These are phyloP conservation scores for Magnaporthiopsis poae DNA, from an alignment of 2,329 filamentous ascomycete species.

Conservation along the genomic window DNA sequence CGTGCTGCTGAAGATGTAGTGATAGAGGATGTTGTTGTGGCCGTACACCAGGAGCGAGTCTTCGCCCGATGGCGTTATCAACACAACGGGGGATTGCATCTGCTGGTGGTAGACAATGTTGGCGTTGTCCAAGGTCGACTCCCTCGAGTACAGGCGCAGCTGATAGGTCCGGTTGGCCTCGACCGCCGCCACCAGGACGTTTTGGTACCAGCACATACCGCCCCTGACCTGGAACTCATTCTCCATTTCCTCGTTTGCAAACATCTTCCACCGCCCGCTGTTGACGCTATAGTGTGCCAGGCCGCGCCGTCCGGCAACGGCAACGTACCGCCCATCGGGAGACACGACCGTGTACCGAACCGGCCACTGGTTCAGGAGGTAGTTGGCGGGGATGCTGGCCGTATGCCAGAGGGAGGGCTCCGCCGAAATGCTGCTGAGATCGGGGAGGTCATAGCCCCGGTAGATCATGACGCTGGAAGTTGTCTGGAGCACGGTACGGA, in stretches of 20 bases:
- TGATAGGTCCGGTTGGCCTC: conserved; percentile 75
- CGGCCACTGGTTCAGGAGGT: conserved; percentile 87
- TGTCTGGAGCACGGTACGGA: conserved; percentile 79
- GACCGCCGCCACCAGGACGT: conserved; percentile 87
- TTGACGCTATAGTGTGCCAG: conserved; percentile 91
- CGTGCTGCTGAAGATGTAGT: conserved; percentile 66
- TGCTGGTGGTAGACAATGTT: conserved; percentile 67
- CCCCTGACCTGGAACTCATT: conserved; percentile 87
- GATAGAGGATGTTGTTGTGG: conserved; percentile 88
- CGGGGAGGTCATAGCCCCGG: conserved; percentile 80
- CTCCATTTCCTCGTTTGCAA: conserved; percentile 69
- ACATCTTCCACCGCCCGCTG: conserved; percentile 92
- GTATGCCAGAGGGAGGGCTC: conserved; percentile 95
- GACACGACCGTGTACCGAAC: conserved; percentile 81
- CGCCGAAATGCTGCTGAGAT: conserved; percentile 81
- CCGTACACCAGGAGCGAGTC: conserved; percentile 95
- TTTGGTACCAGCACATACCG: conserved; percentile 98
- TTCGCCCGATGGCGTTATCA: conserved; percentile 79
- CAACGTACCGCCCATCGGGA: conserved; percentile 83
- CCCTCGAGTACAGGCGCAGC: conserved; percentile 84
- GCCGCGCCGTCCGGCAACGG: conserved; percentile 85
- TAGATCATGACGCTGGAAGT: conserved; percentile 85
- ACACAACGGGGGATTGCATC: conserved; percentile 76
- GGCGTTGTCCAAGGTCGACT: conserved; percentile 63
- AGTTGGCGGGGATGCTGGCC: conserved; percentile 71